Evolutionary conservation across 345 rosid genomes (phyloP).

Genomic region (Salix brachista): DNA sequence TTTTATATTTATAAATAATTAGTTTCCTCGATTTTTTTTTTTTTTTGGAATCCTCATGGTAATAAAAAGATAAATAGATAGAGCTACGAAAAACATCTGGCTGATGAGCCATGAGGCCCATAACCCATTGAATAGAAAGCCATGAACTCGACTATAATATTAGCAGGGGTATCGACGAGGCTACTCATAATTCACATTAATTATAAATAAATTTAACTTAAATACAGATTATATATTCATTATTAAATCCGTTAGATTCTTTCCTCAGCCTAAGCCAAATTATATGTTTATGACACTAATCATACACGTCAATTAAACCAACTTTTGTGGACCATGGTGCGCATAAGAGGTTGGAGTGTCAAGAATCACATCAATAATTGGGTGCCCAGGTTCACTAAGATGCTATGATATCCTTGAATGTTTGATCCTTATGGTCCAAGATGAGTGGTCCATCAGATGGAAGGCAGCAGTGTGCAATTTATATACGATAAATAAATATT

Average conservation of each 20-base stretch:
- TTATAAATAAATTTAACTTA: too few species aligned
- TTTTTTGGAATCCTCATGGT: too few species aligned
- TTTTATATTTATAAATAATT: too few species aligned
- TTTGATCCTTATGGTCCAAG: too few species aligned
- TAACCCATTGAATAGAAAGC: neutral
- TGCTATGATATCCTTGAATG: neutral
- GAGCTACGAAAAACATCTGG: too few species aligned
- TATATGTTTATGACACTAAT: neutral
- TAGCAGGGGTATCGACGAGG: neutral
- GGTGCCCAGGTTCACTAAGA: neutral
- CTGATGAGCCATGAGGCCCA: neutral
- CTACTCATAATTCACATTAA: neutral
- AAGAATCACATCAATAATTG: slow-evolving; percentile 7
- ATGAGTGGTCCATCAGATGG: neutral
- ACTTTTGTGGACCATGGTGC: slow-evolving; percentile 3
- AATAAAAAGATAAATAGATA: too few species aligned
- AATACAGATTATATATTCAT: neutral
- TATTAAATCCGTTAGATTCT: neutral
- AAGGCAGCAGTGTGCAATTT: neutral
- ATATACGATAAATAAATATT: too few species aligned
- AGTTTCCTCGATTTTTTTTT: too few species aligned
- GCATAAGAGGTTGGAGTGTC: neutral
- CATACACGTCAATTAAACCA: slow-evolving; percentile 1
- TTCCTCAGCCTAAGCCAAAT: neutral
- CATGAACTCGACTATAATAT: neutral